These are phyloP conservation scores for Tylopilus plumbeoviolaceoides DNA, from an alignment of 768 basidiomycete species.

Conservation along the genomic window DNA sequence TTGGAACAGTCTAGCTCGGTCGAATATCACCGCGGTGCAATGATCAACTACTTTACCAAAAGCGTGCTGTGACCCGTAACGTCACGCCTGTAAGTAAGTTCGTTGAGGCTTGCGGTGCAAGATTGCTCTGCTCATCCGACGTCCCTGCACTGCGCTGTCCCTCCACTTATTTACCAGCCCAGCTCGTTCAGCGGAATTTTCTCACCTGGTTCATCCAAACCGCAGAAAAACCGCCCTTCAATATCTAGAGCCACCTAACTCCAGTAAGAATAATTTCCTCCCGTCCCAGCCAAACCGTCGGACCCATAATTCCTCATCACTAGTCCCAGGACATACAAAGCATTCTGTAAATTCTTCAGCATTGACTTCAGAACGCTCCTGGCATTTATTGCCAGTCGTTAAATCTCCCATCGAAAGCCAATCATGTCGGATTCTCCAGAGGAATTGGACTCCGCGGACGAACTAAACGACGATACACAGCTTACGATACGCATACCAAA, in stretches of 20 bases:
- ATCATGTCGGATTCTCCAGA: constrained; percentile 36
- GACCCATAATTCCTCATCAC: constrained; percentile 7
- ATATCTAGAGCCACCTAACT: constrained; percentile 5
- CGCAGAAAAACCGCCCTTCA: constrained; percentile 6
- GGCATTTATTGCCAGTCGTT: constrained; percentile 17
- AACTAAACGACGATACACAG: constrained; percentile 45
- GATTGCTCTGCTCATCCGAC: constrained; percentile 26
- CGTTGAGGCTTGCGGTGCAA: constrained; percentile 25
- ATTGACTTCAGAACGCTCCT: constrained; percentile 1
- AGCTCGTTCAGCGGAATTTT: constrained; percentile 5
- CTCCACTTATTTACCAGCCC: constrained; percentile 8
- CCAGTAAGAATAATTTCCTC: constrained; percentile 14
- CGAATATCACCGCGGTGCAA: constrained; percentile 19
- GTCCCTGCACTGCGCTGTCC: constrained; percentile 10
- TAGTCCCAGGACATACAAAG: constrained; percentile 5
- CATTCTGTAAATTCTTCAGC: constrained; percentile 3
- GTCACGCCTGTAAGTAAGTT: constrained; percentile 37
- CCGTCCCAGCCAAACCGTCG: constrained; percentile 2
- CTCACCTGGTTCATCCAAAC: constrained; percentile 11
- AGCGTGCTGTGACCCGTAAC: constrained; percentile 33
- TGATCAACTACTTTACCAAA: constrained; percentile 33
- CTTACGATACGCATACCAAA: constrained; percentile 66
- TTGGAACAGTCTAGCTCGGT: background rate
- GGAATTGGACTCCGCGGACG: constrained; percentile 37
- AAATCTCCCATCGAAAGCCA: constrained; percentile 8